Conservation (phyloP, 202 grass and related monocot genomes). For the Panicum virgatum region DNA sequence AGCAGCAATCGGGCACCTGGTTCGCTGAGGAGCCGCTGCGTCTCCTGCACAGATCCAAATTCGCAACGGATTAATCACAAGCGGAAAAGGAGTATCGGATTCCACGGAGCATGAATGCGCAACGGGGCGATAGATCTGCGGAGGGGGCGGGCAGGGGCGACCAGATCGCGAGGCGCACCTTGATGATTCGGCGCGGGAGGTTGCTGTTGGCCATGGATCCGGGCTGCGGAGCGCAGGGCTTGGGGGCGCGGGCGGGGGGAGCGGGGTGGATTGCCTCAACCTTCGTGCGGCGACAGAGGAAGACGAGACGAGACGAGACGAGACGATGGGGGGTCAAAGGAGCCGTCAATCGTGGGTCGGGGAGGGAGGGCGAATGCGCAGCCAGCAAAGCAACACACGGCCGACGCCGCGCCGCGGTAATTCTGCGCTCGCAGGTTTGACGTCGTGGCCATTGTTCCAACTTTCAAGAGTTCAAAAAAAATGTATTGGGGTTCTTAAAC, state of each 20-base stretch:
- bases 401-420: no score
- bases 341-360: background rate
- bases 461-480: no score
- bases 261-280: constrained; percentile 31
- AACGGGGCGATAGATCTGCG: constrained; percentile 38
- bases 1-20: constrained; percentile 49
- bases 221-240: constrained; percentile 17
- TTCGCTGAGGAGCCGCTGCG: constrained; percentile 91
- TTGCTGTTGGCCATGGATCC: constrained; percentile 86
- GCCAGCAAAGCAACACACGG: background rate
- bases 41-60: constrained; percentile 82
- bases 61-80: constrained; percentile 2
- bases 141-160: background rate
- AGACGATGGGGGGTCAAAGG: constrained; percentile 34
- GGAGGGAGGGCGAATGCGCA: background rate
- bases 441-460: no score
- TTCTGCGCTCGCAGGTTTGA: no score
- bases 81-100: background rate
- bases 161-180: constrained; percentile 54
- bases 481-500: no score
- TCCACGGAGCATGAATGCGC: background rate
- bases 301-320: background rate
- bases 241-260: background rate
- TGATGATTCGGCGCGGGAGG: constrained; percentile 97
- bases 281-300: constrained; percentile 24